A percentile compares a stretch with the other conserved stretches of the same genome.
These are phyloP conservation scores for Saksenaea vasiformis DNA, from an alignment of 371 early-diverging fungal genomes.

Conservation along the genomic window DNA sequence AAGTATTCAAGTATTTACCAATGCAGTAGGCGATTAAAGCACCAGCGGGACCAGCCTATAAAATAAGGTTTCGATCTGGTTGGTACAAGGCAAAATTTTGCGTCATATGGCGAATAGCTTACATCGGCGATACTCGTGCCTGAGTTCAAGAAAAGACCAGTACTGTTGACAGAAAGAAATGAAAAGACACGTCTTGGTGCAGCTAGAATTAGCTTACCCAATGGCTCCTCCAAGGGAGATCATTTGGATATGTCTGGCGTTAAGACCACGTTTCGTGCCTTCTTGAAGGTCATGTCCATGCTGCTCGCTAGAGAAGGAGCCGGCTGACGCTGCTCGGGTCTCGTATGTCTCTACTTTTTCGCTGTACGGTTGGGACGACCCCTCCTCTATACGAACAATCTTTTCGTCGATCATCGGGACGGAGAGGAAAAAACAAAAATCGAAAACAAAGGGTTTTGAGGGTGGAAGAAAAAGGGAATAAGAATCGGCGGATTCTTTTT, in stretches of 20 bases:
- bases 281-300: conserved; percentile 10
- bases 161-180: conserved; percentile 45
- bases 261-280: conserved; percentile 61
- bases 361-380: not conserved
- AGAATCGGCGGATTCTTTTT: not conserved
- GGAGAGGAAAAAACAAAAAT: not conserved
- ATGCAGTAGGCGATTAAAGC: conserved; percentile 49
- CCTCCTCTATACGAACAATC: not conserved
- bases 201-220: conserved; percentile 36
- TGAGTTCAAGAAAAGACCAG: conserved; percentile 86
- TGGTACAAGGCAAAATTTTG: not conserved
- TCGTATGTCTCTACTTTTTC: not conserved
- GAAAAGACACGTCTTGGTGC: not conserved
- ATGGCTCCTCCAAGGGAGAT: conserved; percentile 72
- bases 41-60: conserved; percentile 53
- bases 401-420: conserved; percentile 2
- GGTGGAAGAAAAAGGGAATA: not conserved
- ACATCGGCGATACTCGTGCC: conserved; percentile 67
- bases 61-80: not conserved
- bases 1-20: conserved; percentile 11
- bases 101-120: conserved; percentile 4
- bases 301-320: not conserved
- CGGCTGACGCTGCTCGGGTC: not conserved
- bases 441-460: not conserved
- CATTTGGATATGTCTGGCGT: conserved; percentile 80